Evolutionary conservation across 2,329 filamentous ascomycete genomes (phyloP), one percentile per base, ranked within the genome.

Genomic region (Dothiorella sarmentorum): DNA sequence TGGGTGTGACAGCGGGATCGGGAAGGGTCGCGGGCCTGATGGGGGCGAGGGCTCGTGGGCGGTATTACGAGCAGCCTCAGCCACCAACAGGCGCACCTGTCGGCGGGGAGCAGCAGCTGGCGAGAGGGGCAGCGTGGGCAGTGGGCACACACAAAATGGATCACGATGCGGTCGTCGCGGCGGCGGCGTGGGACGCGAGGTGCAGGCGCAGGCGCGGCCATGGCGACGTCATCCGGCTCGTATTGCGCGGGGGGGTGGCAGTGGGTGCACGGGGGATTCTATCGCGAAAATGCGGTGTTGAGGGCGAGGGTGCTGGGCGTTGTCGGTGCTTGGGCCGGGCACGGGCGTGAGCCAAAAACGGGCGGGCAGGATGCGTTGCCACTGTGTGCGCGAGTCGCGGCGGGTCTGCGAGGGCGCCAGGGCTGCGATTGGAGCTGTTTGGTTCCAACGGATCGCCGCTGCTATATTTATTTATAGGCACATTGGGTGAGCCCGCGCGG

Each of bases 331-430:
- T 17, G 37, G 37, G 52, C 29, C n/a, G n/a, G n/a, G 52, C 38
- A 13, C 29, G 29, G 29, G 29, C 29, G 29, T 42, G 52, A 22
- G 33, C 37, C 52, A 43, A 56, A 45, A 56, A 56, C 52, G 52
- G 52, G 52, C 37, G 52, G 33, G 49, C 49, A 53, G 49, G 49
- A 53, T 53, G 49, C 49, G 49, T 53, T 53, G 49, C 49, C 49
- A 53, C 49, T 38, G 33, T 27, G 49, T 15, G 49, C 35, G 49
- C 49, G 49, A 53, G 49, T 53, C 49, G 49, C 33, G 35, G 33
- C 33, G 49, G 49, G 49, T 38, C 49, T 38, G 26, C 33, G 11
- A 22, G 22, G 33, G 37, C 15, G 49, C 22, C 49, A 29, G 49
- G 49, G 49, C 35, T 53, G 35, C 49, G 49, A 53, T 53, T 53